Evolutionary conservation across 73 alveolate genomes (phyloP), one percentile per base, ranked within the genome.

Genomic region (Durusdinium trenchii): DNA sequence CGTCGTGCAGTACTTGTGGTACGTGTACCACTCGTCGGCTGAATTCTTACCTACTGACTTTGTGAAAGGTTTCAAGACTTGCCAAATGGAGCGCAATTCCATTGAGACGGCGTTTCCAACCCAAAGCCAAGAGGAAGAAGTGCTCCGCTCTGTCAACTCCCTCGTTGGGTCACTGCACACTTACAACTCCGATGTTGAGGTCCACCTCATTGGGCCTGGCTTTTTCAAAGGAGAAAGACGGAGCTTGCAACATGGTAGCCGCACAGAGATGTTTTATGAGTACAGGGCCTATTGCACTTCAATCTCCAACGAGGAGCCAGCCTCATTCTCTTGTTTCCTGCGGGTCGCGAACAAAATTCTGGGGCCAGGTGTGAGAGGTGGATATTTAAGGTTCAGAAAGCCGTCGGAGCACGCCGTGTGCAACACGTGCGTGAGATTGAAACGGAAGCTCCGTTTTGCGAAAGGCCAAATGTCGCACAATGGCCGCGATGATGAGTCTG

Each of bases 191-290:
- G 90, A 79, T 32, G 45, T 79, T 9, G 90, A 79, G 14, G 90
- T 79, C 43, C 90, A 79, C 26, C 38, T 47, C 10, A 79, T 79
- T 38, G 90, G 90, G 32, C 90, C 90, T 10, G 90, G 90, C n/a
- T 43, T 42, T 30, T 79, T 79, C 35, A 45, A 47, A 45, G 90
- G 90, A 4, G 90, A 79, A 40, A 60, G 90, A 7, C 90, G 90
- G 16, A 14, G 43, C 50, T 47, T 79, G 3, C 90, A 42, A n/a
- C 62, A 79, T 43, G 90, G 90, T 6, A 79, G 90, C 62, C 62
- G 90, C 0, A 45, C 90, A 10, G 90, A 79, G 16, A 0, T 79
- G 64, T 79, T 79, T 79, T 79, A 1, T 42, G 90, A 79, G 62
- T 79, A 79, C 62, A 10, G 23, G 40, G 90, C 50, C 42, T 79